Base-by-base conservation (phyloP, 768 basidiomycete genomes). In the Mycena metata region DNA sequence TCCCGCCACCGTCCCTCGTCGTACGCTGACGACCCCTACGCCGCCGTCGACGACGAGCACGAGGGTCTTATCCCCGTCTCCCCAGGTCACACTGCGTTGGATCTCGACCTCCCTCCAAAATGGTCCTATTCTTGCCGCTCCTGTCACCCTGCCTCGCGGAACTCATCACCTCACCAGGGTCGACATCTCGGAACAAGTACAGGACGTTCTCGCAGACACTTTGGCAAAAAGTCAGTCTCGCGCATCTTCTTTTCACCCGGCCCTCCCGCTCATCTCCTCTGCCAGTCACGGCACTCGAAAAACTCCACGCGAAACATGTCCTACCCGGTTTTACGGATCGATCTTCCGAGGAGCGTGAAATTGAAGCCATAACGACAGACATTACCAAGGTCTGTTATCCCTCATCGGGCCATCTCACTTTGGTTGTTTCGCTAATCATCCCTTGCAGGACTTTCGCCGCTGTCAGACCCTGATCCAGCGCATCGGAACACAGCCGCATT, bases 261-360 rank as follows among this genome's bases (percentile, higher is more conserved):
- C 57, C 64, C 57, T 42, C 71, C 60, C 49, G 67, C 60, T 57
- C 55, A 30, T 30, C 49, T 63, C 41, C 49, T 63, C 41, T 72
- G 62, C 71, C 79, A 99, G 98, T 99, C 76, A 80, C 84, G n/a
- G 81, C 88, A 9, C 90, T 99, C 45, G 98, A 99, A 79, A 98
- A 94, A 78, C 89, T 99, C 6, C 97, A 99, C 73, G 94, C 97
- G 71, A 98, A 94, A 78, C 96, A 98, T 79, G 92, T 92, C 64
- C 88, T 99, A 8, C 98, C 98, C 71, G 97, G 96, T 0, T 99
- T 99, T 78, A 88, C 95, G 77, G 98, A 99, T 87, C 92, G 98
- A 59, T 85, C 93, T 2, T 90, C 90, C 5, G 97, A 99, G 81
- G 97, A 99, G 81, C 87, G 90, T 68, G 96, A 99, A 78, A 99